Conservation (phyloP, 139 green algal species). For the Microglena sp. region DNA sequence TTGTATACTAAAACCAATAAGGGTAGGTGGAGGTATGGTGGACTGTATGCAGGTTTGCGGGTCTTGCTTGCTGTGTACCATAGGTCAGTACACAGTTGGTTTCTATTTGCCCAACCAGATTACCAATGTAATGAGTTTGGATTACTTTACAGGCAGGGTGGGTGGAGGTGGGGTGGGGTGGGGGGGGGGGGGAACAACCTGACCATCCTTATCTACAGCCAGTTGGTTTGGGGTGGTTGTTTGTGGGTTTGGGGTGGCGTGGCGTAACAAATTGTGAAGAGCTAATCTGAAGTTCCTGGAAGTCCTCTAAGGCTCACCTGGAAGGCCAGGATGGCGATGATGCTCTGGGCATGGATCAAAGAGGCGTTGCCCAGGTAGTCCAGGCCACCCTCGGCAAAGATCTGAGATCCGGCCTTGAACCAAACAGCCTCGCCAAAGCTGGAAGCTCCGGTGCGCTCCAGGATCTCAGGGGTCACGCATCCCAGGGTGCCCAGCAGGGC, state of each 20-base stretch:
- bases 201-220: too few relatives aligned
- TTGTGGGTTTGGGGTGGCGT: neutral
- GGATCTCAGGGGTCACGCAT: slow-evolving; percentile 45
- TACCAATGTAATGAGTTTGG: too few relatives aligned
- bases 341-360: slow-evolving; percentile 83
- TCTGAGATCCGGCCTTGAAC: slow-evolving; percentile 81
- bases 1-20: too few relatives aligned
- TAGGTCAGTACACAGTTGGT: too few relatives aligned
- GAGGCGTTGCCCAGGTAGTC: slow-evolving; percentile 55
- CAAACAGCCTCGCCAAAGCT: slow-evolving; percentile 52
- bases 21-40: neutral
- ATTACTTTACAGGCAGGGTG: too few relatives aligned
- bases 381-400: slow-evolving; percentile 61
- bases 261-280: neutral
- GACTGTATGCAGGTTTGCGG: neutral
- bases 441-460: neutral
- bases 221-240: neutral
- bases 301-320: slow-evolving; percentile 62
- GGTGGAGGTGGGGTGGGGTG: too few relatives aligned
- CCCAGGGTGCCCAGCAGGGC: slow-evolving; percentile 89
- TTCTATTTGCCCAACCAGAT: too few relatives aligned
- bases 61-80: too few relatives aligned
- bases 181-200: too few relatives aligned
- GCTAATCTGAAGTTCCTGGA: neutral
- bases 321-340: slow-evolving; percentile 69